A percentile compares a stretch with the other conserved stretches of the same genome.
These are phyloP conservation scores for Botryobasidium botryosum DNA, from an alignment of 768 basidiomycete species.

Conservation along the genomic window DNA sequence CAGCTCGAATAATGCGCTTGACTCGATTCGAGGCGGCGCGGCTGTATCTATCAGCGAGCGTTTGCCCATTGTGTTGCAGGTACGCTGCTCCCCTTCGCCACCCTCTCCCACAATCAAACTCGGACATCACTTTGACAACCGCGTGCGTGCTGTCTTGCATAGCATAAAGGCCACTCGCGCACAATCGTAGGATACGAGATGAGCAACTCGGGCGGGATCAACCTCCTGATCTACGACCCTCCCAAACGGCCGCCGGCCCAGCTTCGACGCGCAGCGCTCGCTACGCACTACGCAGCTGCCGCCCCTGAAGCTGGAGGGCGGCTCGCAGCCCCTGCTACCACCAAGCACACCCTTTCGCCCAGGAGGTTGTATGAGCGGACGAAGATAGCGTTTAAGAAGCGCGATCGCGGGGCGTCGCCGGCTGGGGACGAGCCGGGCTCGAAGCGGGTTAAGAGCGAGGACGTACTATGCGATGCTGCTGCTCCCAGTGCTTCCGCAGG, in stretches of 20 bases:
- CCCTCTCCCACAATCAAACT: not conserved
- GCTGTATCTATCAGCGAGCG: constrained; percentile 38
- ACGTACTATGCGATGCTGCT: too few species aligned
- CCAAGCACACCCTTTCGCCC: too few species aligned
- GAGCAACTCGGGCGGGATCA: constrained; percentile 35
- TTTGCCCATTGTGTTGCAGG: constrained; percentile 61
- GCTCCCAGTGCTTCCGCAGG: too few species aligned
- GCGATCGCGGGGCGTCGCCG: too few species aligned
- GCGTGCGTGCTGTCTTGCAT: constrained; percentile 17
- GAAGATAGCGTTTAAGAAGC: too few species aligned
- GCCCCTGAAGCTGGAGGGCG: not conserved
- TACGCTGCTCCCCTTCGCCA: constrained; percentile 7
- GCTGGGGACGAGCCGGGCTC: too few species aligned
- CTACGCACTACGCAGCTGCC: not conserved
- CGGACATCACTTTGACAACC: too few species aligned
- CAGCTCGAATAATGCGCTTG: constrained; percentile 26
- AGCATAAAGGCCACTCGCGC: constrained; percentile 74
- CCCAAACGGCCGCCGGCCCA: constrained; percentile 21
- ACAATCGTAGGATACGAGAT: constrained; percentile 75
- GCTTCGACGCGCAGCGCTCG: too few species aligned
- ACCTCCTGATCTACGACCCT: constrained; percentile 67
- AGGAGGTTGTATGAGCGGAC: too few species aligned
- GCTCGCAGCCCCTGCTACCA: not conserved
- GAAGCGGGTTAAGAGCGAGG: too few species aligned
- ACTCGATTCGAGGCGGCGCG: constrained; percentile 33